Evolutionary conservation across 148 eudicot species (phyloP).

Genomic region (Silene uniflora): DNA sequence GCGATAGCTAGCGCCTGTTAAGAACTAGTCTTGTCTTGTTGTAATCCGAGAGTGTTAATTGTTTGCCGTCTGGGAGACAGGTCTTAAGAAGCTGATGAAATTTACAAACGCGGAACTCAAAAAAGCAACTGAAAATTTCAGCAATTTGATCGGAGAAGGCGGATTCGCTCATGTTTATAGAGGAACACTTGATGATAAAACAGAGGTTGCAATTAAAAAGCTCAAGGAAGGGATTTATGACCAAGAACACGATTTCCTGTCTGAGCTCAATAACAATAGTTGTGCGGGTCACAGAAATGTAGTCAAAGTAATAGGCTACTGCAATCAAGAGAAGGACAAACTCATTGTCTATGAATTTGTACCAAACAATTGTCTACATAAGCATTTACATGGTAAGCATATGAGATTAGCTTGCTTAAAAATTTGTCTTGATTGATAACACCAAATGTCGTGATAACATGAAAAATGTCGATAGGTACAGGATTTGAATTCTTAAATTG

Average conservation of each 20-base stretch:
- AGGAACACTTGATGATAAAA: constrained; percentile 45
- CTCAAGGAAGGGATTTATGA: constrained; percentile 52
- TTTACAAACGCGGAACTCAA: constrained; percentile 49
- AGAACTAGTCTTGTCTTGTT: no score
- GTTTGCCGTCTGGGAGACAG: not conserved
- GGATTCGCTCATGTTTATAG: constrained; percentile 46
- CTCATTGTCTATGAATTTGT: constrained; percentile 61
- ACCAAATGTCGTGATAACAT: no score
- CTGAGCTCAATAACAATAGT: constrained; percentile 53
- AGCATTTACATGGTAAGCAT: constrained; percentile 59
- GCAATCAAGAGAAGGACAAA: constrained; percentile 44
- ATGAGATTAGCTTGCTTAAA: no score
- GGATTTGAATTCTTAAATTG: constrained; percentile 35
- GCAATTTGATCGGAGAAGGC: constrained; percentile 55
- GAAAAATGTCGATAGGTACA: no score
- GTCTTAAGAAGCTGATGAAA: not conserved
- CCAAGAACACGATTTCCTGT: constrained; percentile 64
- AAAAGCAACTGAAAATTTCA: constrained; percentile 40
- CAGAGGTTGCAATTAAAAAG: constrained; percentile 48
- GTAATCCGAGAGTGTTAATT: no score
- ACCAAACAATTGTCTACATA: constrained; percentile 50
- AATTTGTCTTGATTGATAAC: no score
- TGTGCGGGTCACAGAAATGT: constrained; percentile 54
- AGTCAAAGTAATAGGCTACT: constrained; percentile 57
- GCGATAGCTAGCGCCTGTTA: no score